phyloP scores from a whole-genome alignment of 1,284 basidiomycete genomes.

The Exobasidium rhododendri region DNA sequence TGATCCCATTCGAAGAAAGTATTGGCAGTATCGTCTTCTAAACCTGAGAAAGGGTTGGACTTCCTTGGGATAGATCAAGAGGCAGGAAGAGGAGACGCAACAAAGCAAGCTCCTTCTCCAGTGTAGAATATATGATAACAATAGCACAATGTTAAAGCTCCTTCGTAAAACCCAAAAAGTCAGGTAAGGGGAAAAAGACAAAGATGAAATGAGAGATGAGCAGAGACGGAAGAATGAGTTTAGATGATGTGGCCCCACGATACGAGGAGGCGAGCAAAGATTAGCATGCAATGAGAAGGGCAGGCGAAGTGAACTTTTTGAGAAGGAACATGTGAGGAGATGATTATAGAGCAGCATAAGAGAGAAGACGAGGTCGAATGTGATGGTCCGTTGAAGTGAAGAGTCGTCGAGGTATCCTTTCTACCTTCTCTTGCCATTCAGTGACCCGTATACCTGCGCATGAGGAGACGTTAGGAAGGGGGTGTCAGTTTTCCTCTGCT shows the following conservation, averaged over 20 bases:
- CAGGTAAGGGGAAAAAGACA: not conserved
- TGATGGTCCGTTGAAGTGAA: too few relatives aligned
- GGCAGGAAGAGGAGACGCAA: too few relatives aligned
- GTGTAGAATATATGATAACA: not conserved
- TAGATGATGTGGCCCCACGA: not conserved
- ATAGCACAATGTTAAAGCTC: not conserved
- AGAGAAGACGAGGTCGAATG: too few relatives aligned
- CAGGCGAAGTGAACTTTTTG: too few relatives aligned
- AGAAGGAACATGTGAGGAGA: too few relatives aligned
- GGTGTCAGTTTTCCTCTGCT: too few relatives aligned
- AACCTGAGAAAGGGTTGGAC: not conserved
- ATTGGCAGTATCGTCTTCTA: constrained; percentile 22
- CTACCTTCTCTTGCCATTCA: not conserved
- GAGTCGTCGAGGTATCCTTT: too few relatives aligned
- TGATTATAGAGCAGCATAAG: too few relatives aligned
- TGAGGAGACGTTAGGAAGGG: not conserved
- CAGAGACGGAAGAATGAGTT: not conserved
- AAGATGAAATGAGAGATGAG: not conserved
- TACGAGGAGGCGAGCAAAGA: not conserved
- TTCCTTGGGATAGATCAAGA: too few relatives aligned
- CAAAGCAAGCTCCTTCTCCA: too few relatives aligned
- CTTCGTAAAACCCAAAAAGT: not conserved
- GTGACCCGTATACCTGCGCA: not conserved
- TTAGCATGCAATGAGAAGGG: not conserved
- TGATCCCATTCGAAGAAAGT: constrained; percentile 31